Base-by-base conservation (phyloP, 179 eudicot species). In the Sideroxylon spinosum region DNA sequence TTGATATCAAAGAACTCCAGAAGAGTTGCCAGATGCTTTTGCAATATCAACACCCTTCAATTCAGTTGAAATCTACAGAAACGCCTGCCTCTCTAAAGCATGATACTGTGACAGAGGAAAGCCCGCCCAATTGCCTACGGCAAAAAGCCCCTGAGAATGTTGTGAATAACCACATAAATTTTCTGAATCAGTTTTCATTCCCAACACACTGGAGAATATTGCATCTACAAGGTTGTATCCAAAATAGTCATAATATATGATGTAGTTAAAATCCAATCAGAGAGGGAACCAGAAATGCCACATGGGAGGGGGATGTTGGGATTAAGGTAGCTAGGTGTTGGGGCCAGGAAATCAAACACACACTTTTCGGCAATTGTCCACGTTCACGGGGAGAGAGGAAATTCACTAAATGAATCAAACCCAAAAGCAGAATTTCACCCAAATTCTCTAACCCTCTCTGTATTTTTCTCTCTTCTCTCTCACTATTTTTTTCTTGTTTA, bases 1-100 rank as follows among this genome's bases (percentile, higher is more conserved):
- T 67, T n/a, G 17, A 48, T 17, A 55, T 37, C 37, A 68, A 46
- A 23, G 13, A 32, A 48, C 22, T 62, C 46, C 46, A 78, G 75
- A 68, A 52, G 50, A 66, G 20, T 17, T 9, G 29, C 17, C 49
- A 57, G n/a, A 53, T 66, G 28, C 73, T 76, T 62, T 75, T 59
- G 10, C 68, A 75, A 16, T 6, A 25, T 17, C 26, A 19, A 20
- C 28, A 7, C 29, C 64, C 73, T 53, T 56, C 52, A 66, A 32
- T 26, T 66, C 29, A 29, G 32, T 59, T 32, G 66, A n/a, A 72
- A 23, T 16, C 60, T 49, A 57, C 53, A 0, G 49, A 59, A 74
- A 29, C 25, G 11, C 7, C 29, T 2, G 11, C 37, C 77, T 19
- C 52, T 59, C 22, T 7, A 62, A 7, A 74, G 77, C 57, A 44